Evolutionary conservation across 148 eudicot genomes (phyloP).

Genomic region (Amaranthus palmeri): DNA sequence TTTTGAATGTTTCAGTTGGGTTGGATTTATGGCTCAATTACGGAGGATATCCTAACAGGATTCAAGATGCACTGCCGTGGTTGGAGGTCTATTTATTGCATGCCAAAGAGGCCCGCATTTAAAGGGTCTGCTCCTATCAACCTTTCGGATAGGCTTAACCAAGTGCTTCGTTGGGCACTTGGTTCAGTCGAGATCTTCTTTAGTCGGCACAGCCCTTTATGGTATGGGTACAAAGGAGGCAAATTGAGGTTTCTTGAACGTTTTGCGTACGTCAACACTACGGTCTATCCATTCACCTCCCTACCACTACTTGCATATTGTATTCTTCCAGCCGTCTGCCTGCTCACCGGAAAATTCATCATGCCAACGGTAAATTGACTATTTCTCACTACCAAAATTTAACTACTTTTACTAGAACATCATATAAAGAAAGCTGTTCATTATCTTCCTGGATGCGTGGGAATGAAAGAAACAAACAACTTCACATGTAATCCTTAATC

Average conservation of each 20-base stretch:
- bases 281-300: slow-evolving; percentile 92
- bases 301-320: slow-evolving; percentile 94
- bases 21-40: slow-evolving; percentile 97
- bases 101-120: slow-evolving; percentile 88
- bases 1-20: slow-evolving; percentile 66
- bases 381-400: background rate
- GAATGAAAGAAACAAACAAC: slow-evolving; percentile 3
- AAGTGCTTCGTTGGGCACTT: slow-evolving; percentile 98
- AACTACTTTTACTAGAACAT: background rate
- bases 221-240: slow-evolving; percentile 83
- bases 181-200: slow-evolving; percentile 98
- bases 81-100: slow-evolving; percentile 96
- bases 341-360: slow-evolving; percentile 96
- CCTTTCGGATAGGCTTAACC: slow-evolving; percentile 94
- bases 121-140: slow-evolving; percentile 97
- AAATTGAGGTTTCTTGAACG: slow-evolving; percentile 95
- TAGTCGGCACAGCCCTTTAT: slow-evolving; percentile 86
- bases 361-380: slow-evolving; percentile 84
- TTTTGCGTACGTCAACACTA: slow-evolving; percentile 86
- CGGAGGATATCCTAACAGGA: slow-evolving; percentile 96
- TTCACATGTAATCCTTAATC: slow-evolving; percentile 6
- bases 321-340: slow-evolving; percentile 87
- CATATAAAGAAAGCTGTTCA: background rate
- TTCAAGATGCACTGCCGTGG: slow-evolving; percentile 99
- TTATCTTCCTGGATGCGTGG: background rate